Conservation (phyloP, 2,329 filamentous ascomycete genomes). For the Fusarium nelsonii region DNA sequence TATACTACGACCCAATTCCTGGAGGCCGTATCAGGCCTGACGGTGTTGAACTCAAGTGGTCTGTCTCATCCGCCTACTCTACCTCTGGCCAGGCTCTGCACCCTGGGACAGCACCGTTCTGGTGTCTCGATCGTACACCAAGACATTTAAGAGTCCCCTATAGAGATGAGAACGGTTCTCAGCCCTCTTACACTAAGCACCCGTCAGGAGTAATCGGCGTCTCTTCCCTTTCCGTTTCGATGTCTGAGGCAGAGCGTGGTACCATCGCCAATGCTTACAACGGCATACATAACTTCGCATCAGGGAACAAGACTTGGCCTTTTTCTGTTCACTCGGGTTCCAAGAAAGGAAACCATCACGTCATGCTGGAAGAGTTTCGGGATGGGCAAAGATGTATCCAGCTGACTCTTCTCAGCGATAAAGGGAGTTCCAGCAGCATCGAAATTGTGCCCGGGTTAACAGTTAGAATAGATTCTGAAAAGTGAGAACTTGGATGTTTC, state of each 20-base stretch:
- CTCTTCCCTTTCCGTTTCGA: constrained; percentile 5
- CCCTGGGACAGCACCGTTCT: constrained; percentile 27
- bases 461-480: constrained; percentile 4
- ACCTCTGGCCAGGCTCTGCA: constrained; percentile 6
- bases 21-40: constrained; percentile 32
- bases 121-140: constrained; percentile 29
- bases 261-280: constrained; percentile 9
- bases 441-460: constrained; percentile 23
- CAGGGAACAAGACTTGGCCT: background rate
- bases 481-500: too few relatives aligned
- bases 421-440: background rate
- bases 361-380: background rate
- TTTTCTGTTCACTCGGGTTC: constrained; percentile 31
- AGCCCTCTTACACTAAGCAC: constrained; percentile 15
- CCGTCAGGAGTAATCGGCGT: constrained; percentile 4
- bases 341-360: constrained; percentile 2
- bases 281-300: constrained; percentile 15
- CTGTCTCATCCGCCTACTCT: constrained; percentile 25
- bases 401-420: constrained; percentile 1
- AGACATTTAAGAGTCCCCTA: constrained; percentile 25
- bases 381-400: background rate
- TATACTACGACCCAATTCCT: constrained; percentile 13
- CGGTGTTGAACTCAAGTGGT: constrained; percentile 31
- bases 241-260: background rate
- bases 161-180: background rate